These are phyloP conservation scores for Cladosporium sp. DNA, from an alignment of 2,329 filamentous ascomycete species.

Conservation along the genomic window DNA sequence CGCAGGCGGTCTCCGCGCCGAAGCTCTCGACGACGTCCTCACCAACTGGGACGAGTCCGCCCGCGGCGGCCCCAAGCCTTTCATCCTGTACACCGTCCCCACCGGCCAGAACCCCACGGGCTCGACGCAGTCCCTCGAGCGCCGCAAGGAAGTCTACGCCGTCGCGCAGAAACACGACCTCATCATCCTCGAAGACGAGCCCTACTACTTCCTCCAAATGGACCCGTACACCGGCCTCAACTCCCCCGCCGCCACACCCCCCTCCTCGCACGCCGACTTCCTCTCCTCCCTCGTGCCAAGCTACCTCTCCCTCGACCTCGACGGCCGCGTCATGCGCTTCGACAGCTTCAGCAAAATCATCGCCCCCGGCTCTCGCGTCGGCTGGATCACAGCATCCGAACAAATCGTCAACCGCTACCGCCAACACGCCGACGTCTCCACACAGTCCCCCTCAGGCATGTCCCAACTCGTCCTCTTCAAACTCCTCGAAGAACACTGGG, in stretches of 20 bases:
- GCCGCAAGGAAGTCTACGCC: constrained; percentile 68
- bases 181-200: constrained; percentile 86
- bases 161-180: constrained; percentile 80
- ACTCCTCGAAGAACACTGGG: constrained; percentile 89
- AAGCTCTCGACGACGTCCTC: constrained; percentile 58
- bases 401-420: constrained; percentile 79
- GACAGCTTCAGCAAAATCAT: constrained; percentile 95
- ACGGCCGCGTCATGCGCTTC: constrained; percentile 81
- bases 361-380: constrained; percentile 80
- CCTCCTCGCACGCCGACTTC: constrained; percentile 65
- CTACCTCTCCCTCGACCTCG: constrained; percentile 73
- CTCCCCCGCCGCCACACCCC: constrained; percentile 49
- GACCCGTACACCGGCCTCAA: constrained; percentile 61
- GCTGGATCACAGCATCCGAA: constrained; percentile 85
- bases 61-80: constrained; percentile 58
- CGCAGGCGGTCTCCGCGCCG: constrained; percentile 58
- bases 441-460: constrained; percentile 80
- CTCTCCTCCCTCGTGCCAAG: constrained; percentile 69
- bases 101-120: constrained; percentile 91
- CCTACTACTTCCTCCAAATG: constrained; percentile 93
- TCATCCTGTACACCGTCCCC: constrained; percentile 65
- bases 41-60: constrained; percentile 58
- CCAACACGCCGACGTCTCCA: constrained; percentile 75
- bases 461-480: constrained; percentile 82
- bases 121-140: constrained; percentile 65